phyloP scores from a whole-genome alignment of 768 basidiomycete species.

The Amanita fuliginea region DNA sequence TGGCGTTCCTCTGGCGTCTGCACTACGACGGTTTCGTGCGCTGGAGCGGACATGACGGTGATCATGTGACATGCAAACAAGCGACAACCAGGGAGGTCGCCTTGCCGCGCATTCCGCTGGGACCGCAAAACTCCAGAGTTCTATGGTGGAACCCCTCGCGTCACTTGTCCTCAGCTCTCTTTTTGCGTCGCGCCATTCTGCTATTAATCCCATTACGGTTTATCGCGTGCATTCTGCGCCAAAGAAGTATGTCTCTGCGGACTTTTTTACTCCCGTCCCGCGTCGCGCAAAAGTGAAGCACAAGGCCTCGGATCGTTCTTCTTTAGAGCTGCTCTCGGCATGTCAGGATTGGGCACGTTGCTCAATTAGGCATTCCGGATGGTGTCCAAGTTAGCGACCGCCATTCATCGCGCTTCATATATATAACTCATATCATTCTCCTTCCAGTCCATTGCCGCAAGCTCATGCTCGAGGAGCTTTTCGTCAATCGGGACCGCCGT shows the following conservation, averaged over 20 bases:
- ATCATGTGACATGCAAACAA: constrained; percentile 5
- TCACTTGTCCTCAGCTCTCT: constrained; percentile 40
- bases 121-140: not conserved
- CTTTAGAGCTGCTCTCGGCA: constrained; percentile 20
- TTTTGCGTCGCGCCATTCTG: constrained; percentile 21
- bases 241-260: constrained; percentile 12
- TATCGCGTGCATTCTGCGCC: constrained; percentile 6
- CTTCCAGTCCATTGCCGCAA: constrained; percentile 4
- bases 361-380: constrained; percentile 30
- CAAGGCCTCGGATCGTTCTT: constrained; percentile 22
- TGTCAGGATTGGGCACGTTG: constrained; percentile 38
- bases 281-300: constrained; percentile 44
- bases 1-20: constrained; percentile 38
- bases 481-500: not conserved
- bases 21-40: constrained; percentile 49
- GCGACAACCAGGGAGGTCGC: constrained; percentile 1
- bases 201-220: constrained; percentile 5
- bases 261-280: constrained; percentile 48
- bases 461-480: constrained; percentile 6
- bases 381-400: constrained; percentile 34
- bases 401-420: not conserved
- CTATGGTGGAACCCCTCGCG: constrained; percentile 58
- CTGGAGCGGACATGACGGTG: constrained; percentile 15
- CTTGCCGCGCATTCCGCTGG: not conserved
- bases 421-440: not conserved